Base-by-base conservation (phyloP, 2,329 filamentous ascomycete genomes). In the Berkeleyomyces basicola region DNA sequence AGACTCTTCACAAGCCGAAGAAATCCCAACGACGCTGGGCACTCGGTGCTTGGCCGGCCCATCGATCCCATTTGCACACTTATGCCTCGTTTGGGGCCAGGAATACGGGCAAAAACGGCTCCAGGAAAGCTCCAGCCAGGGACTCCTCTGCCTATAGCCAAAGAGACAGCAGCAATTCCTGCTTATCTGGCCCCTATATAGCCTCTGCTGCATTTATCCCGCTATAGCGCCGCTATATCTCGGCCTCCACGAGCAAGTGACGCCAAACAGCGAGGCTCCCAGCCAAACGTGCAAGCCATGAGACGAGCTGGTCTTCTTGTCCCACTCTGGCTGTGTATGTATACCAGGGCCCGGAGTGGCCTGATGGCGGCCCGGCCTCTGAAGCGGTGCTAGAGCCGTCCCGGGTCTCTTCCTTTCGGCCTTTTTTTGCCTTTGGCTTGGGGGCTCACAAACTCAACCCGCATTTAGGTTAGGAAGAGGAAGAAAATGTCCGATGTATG, bases 401-500 rank as follows among this genome's bases (percentile, higher is more conserved):
- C 51, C 11, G 51, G 10, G 51, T 23, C 51, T 37, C n/a, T 39
- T 36, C 36, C 36, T 31, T 39, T 55, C 51, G 51, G 33, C 33
- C 33, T 55, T 55, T 55, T 51, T 39, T 51, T 51, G 7, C 47
- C 11, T 51, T n/a, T 31, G 2, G 10, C 14, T 36, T 1, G 16
- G 14, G 37, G 23, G 14, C 36, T 31, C 51, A 31, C 33, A 55
- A 55, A 55, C 51, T 39, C 51, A 55, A 36, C 51, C 51, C 51
- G 51, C 36, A 14, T 55, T 55, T 55, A 55, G 36, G 51, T 55
- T 55, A 37, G 36, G 33, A 37, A 14, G 51, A 55, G 51, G 51
- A 55, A 55, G 51, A 55, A 55, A 55, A 39, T 16, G 33, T 37
- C 51, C 51, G 51, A 55, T 55, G 51, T 55, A 55, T 55, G 51